A percentile compares a stretch with the other conserved stretches of the same genome.
Evolutionary conservation across 192 early-diverging fungal species (phyloP).

Genomic region (Backusella macrospora): DNA sequence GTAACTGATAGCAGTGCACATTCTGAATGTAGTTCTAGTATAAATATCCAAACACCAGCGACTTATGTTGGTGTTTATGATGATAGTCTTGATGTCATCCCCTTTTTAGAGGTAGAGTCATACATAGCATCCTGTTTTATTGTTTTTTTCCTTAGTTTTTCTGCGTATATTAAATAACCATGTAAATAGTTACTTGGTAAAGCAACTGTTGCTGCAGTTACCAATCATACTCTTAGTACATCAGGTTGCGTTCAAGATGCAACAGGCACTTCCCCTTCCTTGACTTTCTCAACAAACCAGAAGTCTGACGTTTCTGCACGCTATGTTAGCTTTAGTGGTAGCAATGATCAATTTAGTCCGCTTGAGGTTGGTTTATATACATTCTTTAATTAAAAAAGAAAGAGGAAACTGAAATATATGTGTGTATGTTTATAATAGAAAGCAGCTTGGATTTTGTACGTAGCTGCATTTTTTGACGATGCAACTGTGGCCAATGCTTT

Average conservation of each 20-base stretch:
- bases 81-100: not conserved
- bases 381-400: not conserved
- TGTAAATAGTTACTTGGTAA: not conserved
- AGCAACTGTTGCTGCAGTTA: not conserved
- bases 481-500: not conserved
- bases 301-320: not conserved
- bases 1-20: not conserved
- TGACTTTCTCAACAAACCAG: constrained; percentile 2
- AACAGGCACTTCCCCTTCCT: not conserved
- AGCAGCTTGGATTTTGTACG: constrained; percentile 14
- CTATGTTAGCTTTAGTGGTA: constrained; percentile 6
- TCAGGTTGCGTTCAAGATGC: not conserved
- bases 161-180: too few species aligned
- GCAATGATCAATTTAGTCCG: constrained; percentile 7
- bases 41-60: not conserved
- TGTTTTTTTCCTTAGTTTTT: too few species aligned
- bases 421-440: constrained; percentile 3
- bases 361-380: not conserved
- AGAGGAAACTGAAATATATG: not conserved
- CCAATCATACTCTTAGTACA: not conserved
- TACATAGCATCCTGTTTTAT: too few species aligned
- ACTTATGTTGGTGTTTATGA: not conserved
- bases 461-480: constrained; percentile 14
- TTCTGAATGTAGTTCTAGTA: not conserved
- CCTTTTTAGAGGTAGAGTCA: constrained; percentile 1